Percentiles rank a stretch among this genome's conserved stretches.
Conservation (phyloP, 805 yeast genomes). For the Metschnikowia picachoensis region DNA sequence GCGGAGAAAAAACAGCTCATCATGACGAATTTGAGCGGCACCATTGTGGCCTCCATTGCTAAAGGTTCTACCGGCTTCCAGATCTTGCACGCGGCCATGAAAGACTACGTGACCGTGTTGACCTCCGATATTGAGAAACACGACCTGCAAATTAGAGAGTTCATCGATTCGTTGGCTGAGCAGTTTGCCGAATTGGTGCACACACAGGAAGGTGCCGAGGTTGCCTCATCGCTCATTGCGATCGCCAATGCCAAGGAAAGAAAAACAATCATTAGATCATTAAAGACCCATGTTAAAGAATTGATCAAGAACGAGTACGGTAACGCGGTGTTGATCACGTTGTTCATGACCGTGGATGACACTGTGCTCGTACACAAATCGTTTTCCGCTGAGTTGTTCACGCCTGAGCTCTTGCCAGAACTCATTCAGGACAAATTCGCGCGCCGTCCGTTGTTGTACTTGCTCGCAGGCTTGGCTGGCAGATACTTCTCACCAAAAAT, state of each 20-base stretch:
- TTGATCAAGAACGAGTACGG: slow-evolving; percentile 85
- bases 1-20: slow-evolving; percentile 77
- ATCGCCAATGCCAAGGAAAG: slow-evolving; percentile 90
- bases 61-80: slow-evolving; percentile 97
- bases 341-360: slow-evolving; percentile 88
- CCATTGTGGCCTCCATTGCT: slow-evolving; percentile 85
- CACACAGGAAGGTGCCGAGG: slow-evolving; percentile 91
- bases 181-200: slow-evolving; percentile 94
- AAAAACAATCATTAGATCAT: slow-evolving; percentile 65
- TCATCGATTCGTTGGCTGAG: slow-evolving; percentile 78
- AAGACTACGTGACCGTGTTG: slow-evolving; percentile 73
- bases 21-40: slow-evolving; percentile 70
- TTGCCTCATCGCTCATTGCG: slow-evolving; percentile 77
- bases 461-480: slow-evolving; percentile 74
- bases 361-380: slow-evolving; percentile 78
- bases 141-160: slow-evolving; percentile 66
- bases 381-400: slow-evolving; percentile 53
- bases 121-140: slow-evolving; percentile 43
- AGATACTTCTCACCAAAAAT: slow-evolving; percentile 74
- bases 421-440: slow-evolving; percentile 70
- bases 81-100: slow-evolving; percentile 94
- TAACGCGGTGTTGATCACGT: slow-evolving; percentile 69
- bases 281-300: slow-evolving; percentile 72
- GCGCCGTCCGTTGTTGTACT: slow-evolving; percentile 83
- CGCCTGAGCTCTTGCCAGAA: slow-evolving; percentile 47